These are phyloP conservation scores for Rhodomyrtus psidioides DNA, from an alignment of 441 rosid genomes.

Conservation along the genomic window DNA sequence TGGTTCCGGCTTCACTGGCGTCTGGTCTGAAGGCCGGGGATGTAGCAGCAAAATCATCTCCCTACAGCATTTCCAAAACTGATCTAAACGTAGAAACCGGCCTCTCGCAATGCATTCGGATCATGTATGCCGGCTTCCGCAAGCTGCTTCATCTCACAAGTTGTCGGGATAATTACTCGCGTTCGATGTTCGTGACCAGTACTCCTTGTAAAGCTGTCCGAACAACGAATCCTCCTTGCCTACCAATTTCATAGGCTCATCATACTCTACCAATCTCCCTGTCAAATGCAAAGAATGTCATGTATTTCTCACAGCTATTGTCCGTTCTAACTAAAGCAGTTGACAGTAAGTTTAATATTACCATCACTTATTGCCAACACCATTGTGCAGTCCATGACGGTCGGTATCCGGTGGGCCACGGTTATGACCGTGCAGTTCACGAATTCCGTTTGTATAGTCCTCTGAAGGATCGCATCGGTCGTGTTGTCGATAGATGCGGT, in stretches of 20 bases:
- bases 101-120: neutral
- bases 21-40: neutral
- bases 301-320: neutral
- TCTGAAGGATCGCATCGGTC: constrained; percentile 4
- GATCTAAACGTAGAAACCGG: neutral
- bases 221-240: neutral
- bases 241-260: constrained; percentile 3
- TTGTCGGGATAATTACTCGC: neutral
- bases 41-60: neutral
- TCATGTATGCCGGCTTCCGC: neutral
- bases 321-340: neutral
- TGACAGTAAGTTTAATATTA: neutral
- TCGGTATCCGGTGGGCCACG: constrained; percentile 9
- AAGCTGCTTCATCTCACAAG: neutral
- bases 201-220: constrained; percentile 2
- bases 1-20: neutral
- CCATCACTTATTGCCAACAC: constrained; percentile 8
- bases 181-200: neutral
- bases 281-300: neutral
- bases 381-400: constrained; percentile 11
- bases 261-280: constrained; percentile 12
- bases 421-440: constrained; percentile 6
- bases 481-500: constrained; percentile 3
- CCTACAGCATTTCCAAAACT: neutral
- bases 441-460: neutral